phyloP scores from a whole-genome alignment of 1,284 basidiomycete genomes.

The Ustilago esculenta region DNA sequence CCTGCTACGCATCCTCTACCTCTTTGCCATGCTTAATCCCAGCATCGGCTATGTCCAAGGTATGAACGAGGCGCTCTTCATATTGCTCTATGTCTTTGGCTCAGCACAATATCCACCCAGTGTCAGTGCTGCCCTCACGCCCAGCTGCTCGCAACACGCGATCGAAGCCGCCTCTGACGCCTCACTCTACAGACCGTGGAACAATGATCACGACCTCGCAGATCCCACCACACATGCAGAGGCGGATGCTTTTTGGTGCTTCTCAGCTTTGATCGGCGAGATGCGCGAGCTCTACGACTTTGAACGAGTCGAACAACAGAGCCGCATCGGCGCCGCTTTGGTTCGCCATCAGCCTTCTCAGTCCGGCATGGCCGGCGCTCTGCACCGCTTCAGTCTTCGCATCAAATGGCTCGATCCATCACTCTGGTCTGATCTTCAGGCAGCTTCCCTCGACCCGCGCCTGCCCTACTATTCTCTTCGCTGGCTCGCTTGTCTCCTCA shows the following conservation, averaged over 20 bases:
- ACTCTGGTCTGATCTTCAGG: conserved; percentile 50
- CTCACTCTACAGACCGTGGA: conserved; percentile 7
- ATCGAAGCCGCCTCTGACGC: background rate
- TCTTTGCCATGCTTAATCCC: conserved; percentile 64
- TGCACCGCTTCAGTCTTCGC: conserved; percentile 53
- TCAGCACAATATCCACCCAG: conserved; percentile 22
- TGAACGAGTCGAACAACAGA: conserved; percentile 51
- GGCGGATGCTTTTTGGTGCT: conserved; percentile 67
- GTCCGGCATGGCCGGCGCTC: conserved; percentile 54
- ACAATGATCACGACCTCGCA: conserved; percentile 25
- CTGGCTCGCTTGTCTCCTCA: conserved; percentile 62
- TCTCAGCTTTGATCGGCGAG: conserved; percentile 59
- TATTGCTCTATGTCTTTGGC: conserved; percentile 56
- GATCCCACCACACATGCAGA: conserved; percentile 47
- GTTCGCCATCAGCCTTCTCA: conserved; percentile 11
- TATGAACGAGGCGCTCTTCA: conserved; percentile 64
- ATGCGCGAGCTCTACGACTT: conserved; percentile 65
- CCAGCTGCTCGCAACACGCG: conserved; percentile 22
- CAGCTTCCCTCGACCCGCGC: conserved; percentile 54
- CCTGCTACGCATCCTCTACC: conserved; percentile 61
- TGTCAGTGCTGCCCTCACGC: background rate
- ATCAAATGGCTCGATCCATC: conserved; percentile 54
- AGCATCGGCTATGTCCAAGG: conserved; percentile 64
- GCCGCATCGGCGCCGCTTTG: conserved; percentile 10
- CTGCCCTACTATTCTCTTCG: conserved; percentile 64